A percentile compares a stretch with the other conserved stretches of the same genome.
Conservation (phyloP, 2,329 filamentous ascomycete genomes). For the Neonectria faginata region DNA sequence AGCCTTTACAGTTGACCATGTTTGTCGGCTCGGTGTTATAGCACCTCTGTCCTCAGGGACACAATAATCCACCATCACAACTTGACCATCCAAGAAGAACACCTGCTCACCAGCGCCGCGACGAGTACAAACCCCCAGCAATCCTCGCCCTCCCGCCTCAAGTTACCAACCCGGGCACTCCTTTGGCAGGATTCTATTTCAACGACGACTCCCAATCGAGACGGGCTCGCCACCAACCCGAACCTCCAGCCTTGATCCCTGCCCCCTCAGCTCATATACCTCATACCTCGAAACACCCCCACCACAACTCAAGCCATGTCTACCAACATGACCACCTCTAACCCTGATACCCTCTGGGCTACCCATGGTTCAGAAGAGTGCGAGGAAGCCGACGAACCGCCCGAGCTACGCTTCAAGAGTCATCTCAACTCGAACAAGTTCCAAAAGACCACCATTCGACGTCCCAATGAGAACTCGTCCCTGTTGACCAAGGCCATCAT, state of each 20-base stretch:
- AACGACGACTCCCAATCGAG: slow-evolving; percentile 6
- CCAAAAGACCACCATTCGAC: slow-evolving; percentile 61
- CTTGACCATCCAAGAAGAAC: slow-evolving; percentile 22
- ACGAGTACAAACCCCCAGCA: background rate
- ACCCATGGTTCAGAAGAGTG: slow-evolving; percentile 68
- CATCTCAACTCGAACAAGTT: slow-evolving; percentile 52
- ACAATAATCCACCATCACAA: slow-evolving; percentile 28
- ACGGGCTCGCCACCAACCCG: slow-evolving; percentile 15
- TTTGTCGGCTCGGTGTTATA: slow-evolving; percentile 51
- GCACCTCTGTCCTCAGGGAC: slow-evolving; percentile 54
- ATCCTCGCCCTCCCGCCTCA: background rate
- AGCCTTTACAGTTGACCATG: slow-evolving; percentile 48
- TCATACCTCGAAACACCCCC: slow-evolving; percentile 29
- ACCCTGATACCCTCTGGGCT: slow-evolving; percentile 49
- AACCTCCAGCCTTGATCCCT: slow-evolving; percentile 29
- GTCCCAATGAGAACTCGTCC: slow-evolving; percentile 74
- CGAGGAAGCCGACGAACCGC: slow-evolving; percentile 88
- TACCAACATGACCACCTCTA: slow-evolving; percentile 46
- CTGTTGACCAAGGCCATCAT: slow-evolving; percentile 88
- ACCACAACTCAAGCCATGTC: slow-evolving; percentile 55
- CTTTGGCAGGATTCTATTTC: slow-evolving; percentile 24
- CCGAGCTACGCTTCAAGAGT: slow-evolving; percentile 65
- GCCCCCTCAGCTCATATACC: slow-evolving; percentile 32
- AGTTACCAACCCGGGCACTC: slow-evolving; percentile 12
- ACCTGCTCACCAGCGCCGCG: background rate